Conservation (phyloP, 164 flowering plant species). For the Chimonanthus praecox region DNA sequence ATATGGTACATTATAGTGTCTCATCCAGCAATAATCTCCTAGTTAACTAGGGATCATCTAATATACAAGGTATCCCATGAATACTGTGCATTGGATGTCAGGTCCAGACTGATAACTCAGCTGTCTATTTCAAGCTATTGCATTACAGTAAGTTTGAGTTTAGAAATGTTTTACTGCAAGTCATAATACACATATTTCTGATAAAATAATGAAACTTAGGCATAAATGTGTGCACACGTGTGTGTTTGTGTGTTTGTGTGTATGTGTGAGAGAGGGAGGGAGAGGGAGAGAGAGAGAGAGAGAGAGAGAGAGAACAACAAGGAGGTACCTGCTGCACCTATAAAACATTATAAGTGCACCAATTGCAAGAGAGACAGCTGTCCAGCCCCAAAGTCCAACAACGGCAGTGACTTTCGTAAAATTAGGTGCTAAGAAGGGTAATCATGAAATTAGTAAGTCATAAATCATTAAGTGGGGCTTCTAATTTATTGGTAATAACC, state of each 20-base stretch:
- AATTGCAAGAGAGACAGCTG: constrained; percentile 57
- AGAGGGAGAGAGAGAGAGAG: not conserved
- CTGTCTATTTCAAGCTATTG: no score
- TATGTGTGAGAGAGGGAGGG: not conserved
- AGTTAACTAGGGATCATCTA: no score
- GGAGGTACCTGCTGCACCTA: constrained; percentile 75
- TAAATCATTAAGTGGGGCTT: not conserved
- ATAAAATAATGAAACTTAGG: not conserved
- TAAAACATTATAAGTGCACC: constrained; percentile 63
- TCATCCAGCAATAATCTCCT: no score
- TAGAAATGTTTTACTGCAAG: no score
- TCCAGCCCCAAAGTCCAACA: constrained; percentile 96
- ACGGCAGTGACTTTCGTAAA: constrained; percentile 76
- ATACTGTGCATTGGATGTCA: no score
- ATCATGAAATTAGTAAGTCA: constrained; percentile 4
- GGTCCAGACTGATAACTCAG: no score
- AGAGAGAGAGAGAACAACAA: not conserved
- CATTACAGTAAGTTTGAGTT: no score
- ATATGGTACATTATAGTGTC: no score
- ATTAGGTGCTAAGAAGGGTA: constrained; percentile 48
- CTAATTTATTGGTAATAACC: constrained; percentile 8
- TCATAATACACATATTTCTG: no score
- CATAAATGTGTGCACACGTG: not conserved
- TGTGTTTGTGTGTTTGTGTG: not conserved
- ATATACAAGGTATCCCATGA: no score